Base-by-base conservation (phyloP, 2,329 filamentous ascomycete species). In the Neopestalotiopsis rosae region DNA sequence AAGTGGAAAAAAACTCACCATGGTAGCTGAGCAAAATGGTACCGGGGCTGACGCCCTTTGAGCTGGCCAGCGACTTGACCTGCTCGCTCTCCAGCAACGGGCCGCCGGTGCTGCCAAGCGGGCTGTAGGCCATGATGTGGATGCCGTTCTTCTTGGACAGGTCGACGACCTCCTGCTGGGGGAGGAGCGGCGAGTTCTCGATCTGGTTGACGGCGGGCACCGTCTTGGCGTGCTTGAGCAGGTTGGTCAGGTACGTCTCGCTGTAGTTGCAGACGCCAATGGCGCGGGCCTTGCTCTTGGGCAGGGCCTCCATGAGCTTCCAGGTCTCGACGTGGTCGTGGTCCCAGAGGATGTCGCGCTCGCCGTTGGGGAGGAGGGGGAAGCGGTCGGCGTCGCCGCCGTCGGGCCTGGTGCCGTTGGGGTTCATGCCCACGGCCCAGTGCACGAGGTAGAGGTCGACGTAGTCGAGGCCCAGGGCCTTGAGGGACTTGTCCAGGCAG, bases 391-490 rank as follows among this genome's bases (percentile, higher is more conserved):
- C 85, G 82, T 92, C 92, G 71, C 90, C 89, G 85, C 61, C 72
- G 70, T 70, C 61, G 34, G 59, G 42, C 4, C 38, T 58, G 77
- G 70, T 77, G 87, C 91, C 92, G 42, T 92, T 87, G 7, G 92
- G 91, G 82, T 95, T 95, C 89, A 95, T 91, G 64, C 92, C 89
- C 61, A 94, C 83, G 5, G 93, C 92, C 93, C 93, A 96, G 83
- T 97, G 94, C 84, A 97, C 88, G 49, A 97, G 86, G 78, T 89
- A 94, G 68, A 97, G 84, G 78, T 97, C 94, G 5, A 97, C 87
- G 78, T 97, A 95, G 72, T 94, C 91, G 62, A 96, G 83, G 1
- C 93, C 92, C 45, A 97, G 83, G 69, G 87, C 86, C 81, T 91
- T 88, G 78, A 96, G 84, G 75, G 90, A 92, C 85, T 91, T 90